Conservation (phyloP, 805 yeast species). For the Metschnikowia vanudenii region DNA sequence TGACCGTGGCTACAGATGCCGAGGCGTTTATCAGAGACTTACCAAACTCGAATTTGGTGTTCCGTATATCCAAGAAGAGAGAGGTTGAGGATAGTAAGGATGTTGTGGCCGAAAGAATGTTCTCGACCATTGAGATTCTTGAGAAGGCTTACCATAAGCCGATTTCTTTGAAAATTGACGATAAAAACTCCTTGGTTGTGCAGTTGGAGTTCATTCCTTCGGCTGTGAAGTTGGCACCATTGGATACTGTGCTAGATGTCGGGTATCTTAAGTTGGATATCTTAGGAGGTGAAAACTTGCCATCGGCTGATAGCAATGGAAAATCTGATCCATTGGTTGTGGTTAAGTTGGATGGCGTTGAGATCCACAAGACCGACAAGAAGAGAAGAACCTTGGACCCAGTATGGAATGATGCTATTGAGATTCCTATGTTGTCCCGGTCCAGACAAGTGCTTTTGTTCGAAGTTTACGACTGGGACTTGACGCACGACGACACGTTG, state of each 20-base stretch:
- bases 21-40: conserved; percentile 70
- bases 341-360: conserved; percentile 52
- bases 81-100: conserved; percentile 48
- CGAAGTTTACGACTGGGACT: conserved; percentile 73
- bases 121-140: conserved; percentile 54
- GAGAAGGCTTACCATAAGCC: conserved; percentile 48
- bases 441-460: conserved; percentile 49
- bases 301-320: conserved; percentile 68
- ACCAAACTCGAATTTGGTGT: conserved; percentile 52
- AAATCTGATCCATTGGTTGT: conserved; percentile 70
- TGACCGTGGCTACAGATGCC: conserved; percentile 48
- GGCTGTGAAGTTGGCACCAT: conserved; percentile 48
- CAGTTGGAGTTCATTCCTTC: conserved; percentile 64
- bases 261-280: conserved; percentile 60
- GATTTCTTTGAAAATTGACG: conserved; percentile 42
- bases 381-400: conserved; percentile 70
- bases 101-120: conserved; percentile 49
- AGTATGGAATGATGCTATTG: conserved; percentile 67
- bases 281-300: conserved; percentile 52
- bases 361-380: conserved; percentile 56
- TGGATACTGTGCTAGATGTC: conserved; percentile 66
- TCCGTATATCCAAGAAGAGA: conserved; percentile 56
- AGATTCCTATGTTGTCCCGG: conserved; percentile 63
- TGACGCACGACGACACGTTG: conserved; percentile 64
- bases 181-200: conserved; percentile 39